Conservation (phyloP, 2,329 filamentous ascomycete species). For the Cytospora mali region DNA sequence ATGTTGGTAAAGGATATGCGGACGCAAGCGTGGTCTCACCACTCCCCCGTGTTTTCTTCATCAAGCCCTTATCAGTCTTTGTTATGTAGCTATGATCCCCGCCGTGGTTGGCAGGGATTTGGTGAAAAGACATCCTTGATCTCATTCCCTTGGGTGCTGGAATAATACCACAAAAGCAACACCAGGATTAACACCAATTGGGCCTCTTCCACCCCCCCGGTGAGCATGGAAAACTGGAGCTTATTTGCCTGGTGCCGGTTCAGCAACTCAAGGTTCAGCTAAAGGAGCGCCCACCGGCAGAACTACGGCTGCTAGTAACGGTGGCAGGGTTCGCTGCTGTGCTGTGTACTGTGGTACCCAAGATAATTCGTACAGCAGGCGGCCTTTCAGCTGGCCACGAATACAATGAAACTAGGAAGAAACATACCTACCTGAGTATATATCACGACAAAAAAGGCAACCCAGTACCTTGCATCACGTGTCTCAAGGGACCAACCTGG, state of each 20-base stretch:
- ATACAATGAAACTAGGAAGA: neutral
- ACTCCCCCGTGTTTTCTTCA: slow-evolving; percentile 5
- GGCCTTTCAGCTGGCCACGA: neutral
- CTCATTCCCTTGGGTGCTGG: neutral
- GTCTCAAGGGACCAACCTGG: slow-evolving; percentile 2
- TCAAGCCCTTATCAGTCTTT: slow-evolving; percentile 17
- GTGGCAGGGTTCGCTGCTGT: too few relatives aligned
- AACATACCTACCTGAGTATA: neutral
- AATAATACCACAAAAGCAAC: neutral
- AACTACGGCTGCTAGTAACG: neutral
- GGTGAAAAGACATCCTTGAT: slow-evolving; percentile 11
- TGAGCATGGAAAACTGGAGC: neutral
- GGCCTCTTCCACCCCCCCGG: neutral
- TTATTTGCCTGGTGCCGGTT: neutral
- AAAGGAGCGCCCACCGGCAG: neutral
- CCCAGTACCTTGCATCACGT: slow-evolving; percentile 8
- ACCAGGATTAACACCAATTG: neutral
- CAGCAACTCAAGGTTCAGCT: neutral
- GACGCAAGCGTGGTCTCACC: slow-evolving; percentile 10
- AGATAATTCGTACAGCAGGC: neutral
- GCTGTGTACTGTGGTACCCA: neutral
- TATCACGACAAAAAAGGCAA: neutral
- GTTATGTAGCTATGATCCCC: slow-evolving; percentile 10
- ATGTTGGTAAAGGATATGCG: slow-evolving; percentile 1
- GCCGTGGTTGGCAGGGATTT: slow-evolving; percentile 1